Conservation (phyloP, 495 filamentous ascomycete species). For the Pyrenopolyporus hunteri region DNA sequence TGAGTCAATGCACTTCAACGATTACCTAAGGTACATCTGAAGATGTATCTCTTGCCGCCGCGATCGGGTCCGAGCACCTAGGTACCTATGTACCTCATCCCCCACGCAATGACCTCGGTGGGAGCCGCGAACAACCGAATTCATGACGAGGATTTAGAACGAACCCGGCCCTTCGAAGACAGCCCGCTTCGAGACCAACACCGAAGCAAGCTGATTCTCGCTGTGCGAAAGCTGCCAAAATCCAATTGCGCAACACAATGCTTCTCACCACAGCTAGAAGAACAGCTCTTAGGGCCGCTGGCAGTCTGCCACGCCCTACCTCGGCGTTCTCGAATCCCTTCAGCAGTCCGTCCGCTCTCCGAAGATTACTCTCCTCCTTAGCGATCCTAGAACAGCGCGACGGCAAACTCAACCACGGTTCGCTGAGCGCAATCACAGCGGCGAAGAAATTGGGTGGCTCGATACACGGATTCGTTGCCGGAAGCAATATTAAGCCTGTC, state of each 20-base stretch:
- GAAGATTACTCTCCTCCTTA: constrained; percentile 82
- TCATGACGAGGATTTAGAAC: constrained; percentile 9
- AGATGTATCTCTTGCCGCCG: not conserved
- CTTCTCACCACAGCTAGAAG: constrained; percentile 33
- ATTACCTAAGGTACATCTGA: not conserved
- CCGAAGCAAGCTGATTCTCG: not conserved
- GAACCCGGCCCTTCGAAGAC: not conserved
- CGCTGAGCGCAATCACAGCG: constrained; percentile 84
- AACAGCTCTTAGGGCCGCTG: constrained; percentile 35
- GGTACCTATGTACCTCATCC: too few relatives aligned
- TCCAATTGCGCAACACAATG: constrained; percentile 28
- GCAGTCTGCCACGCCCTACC: constrained; percentile 34
- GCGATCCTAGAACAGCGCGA: constrained; percentile 93
- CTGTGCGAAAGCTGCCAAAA: constrained; percentile 6
- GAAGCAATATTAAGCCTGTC: constrained; percentile 76
- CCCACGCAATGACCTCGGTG: constrained; percentile 32
- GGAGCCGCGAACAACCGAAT: constrained; percentile 39
- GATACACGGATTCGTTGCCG: constrained; percentile 86
- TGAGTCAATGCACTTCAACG: too few relatives aligned
- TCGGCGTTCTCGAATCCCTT: constrained; percentile 28
- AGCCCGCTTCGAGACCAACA: too few relatives aligned
- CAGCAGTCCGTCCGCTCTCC: constrained; percentile 53
- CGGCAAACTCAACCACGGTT: constrained; percentile 81
- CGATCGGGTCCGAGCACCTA: constrained; percentile 11
- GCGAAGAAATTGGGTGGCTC: constrained; percentile 85